Evolutionary conservation across 78 protist species (phyloP).

Genomic region (Salpingoeca rosetta): DNA sequence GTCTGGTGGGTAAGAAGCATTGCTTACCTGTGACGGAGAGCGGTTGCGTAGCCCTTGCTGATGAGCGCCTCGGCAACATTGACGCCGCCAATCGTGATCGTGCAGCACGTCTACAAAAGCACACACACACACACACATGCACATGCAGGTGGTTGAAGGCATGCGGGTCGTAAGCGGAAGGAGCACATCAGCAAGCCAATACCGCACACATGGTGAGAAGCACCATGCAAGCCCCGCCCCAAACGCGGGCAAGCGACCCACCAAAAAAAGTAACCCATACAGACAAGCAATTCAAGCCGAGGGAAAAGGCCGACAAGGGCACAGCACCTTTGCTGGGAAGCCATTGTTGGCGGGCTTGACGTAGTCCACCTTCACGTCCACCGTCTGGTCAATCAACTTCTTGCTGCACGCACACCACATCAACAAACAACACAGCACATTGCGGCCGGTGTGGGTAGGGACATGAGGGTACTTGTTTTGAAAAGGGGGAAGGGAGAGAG

Average conservation of each 20-base stretch:
- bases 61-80: constrained; percentile 42
- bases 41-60: constrained; percentile 24
- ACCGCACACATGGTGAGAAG: too few relatives aligned
- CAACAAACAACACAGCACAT: neutral
- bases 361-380: neutral
- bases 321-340: neutral
- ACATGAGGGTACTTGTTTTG: too few relatives aligned
- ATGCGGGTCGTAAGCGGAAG: neutral
- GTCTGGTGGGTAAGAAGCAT: too few relatives aligned
- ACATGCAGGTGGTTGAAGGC: neutral
- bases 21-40: constrained; percentile 10
- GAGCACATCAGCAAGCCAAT: too few relatives aligned
- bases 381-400: constrained; percentile 25
- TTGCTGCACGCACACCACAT: neutral
- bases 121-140: neutral
- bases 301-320: neutral
- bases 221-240: too few relatives aligned
- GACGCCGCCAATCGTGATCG: neutral
- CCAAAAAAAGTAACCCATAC: too few relatives aligned
- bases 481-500: neutral
- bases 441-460: neutral
- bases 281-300: too few relatives aligned
- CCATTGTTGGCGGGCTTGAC: constrained; percentile 22
- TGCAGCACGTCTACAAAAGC: too few relatives aligned
- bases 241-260: too few relatives aligned